Evolutionary conservation across 306 rosid genomes (phyloP).

Genomic region (Mucuna pruriens): DNA sequence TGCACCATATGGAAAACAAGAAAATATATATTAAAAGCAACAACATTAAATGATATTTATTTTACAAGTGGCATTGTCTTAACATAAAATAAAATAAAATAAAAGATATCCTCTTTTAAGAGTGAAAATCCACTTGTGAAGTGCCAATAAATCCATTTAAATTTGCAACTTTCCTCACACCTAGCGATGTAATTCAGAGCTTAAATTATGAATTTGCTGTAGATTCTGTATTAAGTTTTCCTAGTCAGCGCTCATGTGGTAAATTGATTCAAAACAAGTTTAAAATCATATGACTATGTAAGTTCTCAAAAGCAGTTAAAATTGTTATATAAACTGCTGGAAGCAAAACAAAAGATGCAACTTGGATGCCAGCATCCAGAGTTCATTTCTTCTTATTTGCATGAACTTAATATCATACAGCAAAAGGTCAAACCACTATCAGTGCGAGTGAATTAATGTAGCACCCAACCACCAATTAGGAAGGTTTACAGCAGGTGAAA

Average conservation of each 20-base stretch:
- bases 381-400: conserved; percentile 7
- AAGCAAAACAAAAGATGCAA: conserved; percentile 30
- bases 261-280: conserved; percentile 29
- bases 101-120: background rate
- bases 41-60: conserved; percentile 5
- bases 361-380: conserved; percentile 7
- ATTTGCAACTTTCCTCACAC: background rate
- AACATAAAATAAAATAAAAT: background rate
- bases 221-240: conserved; percentile 2
- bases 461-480: background rate
- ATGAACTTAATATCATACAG: background rate
- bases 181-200: background rate
- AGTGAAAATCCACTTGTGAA: background rate
- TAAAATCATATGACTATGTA: background rate
- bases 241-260: background rate
- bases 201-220: background rate
- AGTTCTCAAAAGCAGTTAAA: conserved; percentile 1
- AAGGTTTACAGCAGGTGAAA: background rate
- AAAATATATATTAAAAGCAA: conserved; percentile 29
- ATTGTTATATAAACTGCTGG: background rate
- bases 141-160: conserved; percentile 2
- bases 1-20: conserved; percentile 39
- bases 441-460: background rate
- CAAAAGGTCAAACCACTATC: background rate
- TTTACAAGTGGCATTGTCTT: background rate